phyloP scores from a whole-genome alignment of 176 grass and related monocot species.

The Elymus sibiricus region DNA sequence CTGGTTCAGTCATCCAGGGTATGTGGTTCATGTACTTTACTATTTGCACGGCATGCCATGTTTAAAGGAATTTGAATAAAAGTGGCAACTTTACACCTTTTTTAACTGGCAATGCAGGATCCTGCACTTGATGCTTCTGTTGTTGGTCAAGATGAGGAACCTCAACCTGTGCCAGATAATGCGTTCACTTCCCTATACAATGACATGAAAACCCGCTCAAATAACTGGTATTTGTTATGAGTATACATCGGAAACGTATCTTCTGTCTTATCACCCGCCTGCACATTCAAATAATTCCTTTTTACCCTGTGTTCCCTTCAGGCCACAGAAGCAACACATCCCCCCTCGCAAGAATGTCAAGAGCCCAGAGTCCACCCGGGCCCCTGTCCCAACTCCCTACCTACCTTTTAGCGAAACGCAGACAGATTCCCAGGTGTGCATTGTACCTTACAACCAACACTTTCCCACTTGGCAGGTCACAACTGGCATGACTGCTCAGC shows the following conservation, averaged over 20 bases:
- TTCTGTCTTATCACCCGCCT: conserved; percentile 3
- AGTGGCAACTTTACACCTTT: neutral
- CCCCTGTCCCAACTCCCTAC: conserved; percentile 30
- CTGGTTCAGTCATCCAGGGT: conserved; percentile 78
- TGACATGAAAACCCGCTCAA: conserved; percentile 19
- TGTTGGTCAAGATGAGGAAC: conserved; percentile 45
- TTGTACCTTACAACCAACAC: conserved; percentile 4
- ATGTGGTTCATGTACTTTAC: conserved; percentile 18
- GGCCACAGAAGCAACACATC: conserved; percentile 50
- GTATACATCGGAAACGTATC: neutral
- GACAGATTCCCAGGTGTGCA: conserved; percentile 75
- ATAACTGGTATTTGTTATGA: neutral
- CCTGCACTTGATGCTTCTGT: conserved; percentile 53
- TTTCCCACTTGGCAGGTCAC: neutral
- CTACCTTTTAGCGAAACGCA: conserved; percentile 88
- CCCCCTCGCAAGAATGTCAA: conserved; percentile 13
- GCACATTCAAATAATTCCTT: neutral
- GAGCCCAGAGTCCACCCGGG: conserved; percentile 8
- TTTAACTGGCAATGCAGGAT: conserved; percentile 52
- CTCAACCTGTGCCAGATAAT: conserved; percentile 4
- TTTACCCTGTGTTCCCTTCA: conserved; percentile 25
- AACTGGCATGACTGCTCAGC: neutral
- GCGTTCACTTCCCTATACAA: neutral
- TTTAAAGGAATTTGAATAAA: neutral
- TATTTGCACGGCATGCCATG: conserved; percentile 23